phyloP scores from a whole-genome alignment of 345 rosid genomes.

The Corchorus olitorius region DNA sequence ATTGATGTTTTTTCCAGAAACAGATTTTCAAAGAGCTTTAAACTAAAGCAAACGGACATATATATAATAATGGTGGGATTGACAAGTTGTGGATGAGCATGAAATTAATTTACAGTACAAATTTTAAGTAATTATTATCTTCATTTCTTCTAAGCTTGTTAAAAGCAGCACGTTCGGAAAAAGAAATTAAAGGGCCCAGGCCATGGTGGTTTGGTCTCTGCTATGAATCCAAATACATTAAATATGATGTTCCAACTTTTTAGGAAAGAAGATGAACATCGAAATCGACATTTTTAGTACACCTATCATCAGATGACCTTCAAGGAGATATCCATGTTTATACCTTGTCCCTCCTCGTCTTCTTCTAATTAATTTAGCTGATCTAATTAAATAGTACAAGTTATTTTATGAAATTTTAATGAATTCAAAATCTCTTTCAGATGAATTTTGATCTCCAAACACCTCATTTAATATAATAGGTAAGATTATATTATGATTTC shows the following conservation, averaged over 20 bases:
- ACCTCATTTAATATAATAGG: no score
- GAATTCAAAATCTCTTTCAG: no score
- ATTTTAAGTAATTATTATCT: no score
- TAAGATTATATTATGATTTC: no score
- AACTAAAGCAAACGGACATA: no score
- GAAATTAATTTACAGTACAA: not conserved
- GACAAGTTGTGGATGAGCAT: not conserved
- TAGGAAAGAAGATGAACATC: conserved; percentile 29
- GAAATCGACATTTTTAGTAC: conserved; percentile 27
- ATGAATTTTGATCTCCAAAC: no score
- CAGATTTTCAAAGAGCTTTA: no score
- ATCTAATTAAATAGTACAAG: not conserved
- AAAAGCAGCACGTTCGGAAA: conserved; percentile 5
- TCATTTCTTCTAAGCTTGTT: not conserved
- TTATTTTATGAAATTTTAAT: not conserved
- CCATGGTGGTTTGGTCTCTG: conserved; percentile 1
- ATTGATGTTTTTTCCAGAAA: no score
- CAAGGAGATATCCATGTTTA: conserved; percentile 10
- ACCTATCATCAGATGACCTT: not conserved
- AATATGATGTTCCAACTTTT: conserved; percentile 31
- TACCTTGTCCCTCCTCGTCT: not conserved
- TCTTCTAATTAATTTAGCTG: not conserved
- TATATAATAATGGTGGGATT: no score
- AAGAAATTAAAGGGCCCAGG: not conserved
- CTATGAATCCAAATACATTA: conserved; percentile 20